Percentiles rank a stretch among this genome's conserved stretches.
Evolutionary conservation across 192 early-diverging fungal genomes (phyloP).

Genomic region (Neocallimastix lanati): DNA sequence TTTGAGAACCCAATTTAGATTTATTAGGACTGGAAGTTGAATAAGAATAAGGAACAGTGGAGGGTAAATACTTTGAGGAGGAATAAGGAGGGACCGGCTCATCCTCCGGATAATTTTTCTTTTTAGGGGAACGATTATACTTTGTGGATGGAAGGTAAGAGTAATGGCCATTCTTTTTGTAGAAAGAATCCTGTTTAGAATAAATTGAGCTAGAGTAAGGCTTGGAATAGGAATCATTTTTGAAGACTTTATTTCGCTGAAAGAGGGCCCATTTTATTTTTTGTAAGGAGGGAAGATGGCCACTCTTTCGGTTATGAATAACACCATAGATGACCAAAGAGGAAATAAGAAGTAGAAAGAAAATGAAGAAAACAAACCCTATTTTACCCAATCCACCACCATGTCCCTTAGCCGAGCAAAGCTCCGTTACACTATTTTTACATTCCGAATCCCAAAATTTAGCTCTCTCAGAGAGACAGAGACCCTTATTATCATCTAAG

Average conservation of each 20-base stretch:
- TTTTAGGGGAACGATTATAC: neutral
- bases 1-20: neutral
- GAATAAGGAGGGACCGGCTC: neutral
- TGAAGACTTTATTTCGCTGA: neutral
- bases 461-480: neutral
- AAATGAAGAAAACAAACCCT: neutral
- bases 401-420: neutral
- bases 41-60: neutral
- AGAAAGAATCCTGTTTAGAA: neutral
- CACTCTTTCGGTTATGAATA: neutral
- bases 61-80: neutral
- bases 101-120: neutral
- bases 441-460: neutral
- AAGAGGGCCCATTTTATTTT: neutral
- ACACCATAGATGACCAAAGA: neutral
- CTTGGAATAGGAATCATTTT: neutral
- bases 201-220: neutral
- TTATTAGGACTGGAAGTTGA: too few species aligned
- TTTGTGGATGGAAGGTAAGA: neutral
- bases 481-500: neutral
- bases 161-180: neutral
- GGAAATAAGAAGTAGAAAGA: neutral
- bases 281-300: neutral
- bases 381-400: neutral
- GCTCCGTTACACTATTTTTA: neutral